Evolutionary conservation across 148 eudicot genomes (phyloP), one percentile per base, ranked within the genome.

Genomic region (Drosera capensis): DNA sequence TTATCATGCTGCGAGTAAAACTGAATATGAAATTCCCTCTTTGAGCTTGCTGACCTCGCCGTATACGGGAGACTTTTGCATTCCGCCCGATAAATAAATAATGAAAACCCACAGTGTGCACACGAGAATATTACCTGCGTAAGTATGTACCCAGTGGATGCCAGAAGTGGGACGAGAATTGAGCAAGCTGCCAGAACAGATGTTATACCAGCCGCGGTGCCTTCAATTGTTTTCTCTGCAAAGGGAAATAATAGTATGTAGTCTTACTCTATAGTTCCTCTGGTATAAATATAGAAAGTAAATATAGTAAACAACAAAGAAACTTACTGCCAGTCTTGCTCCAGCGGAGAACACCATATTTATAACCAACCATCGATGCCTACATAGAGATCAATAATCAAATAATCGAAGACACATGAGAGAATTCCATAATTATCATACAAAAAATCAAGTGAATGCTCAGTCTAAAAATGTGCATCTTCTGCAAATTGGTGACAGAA

Each of bases 351-450:
- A 75, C 85, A 51, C 99, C 95, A 68, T 90, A 90, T 71, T 80
- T 90, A 60, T 90, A 72, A 17, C 99, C 99, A 44, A 90, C 93
- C 93, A 90, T 71, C 30, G 99, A 90, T 50, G 95, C 99, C 97
- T 90, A 52, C 41, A 20, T 11, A 62, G 29, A 62, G 20, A 52
- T 43, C n/a, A n/a, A n/a, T n/a, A n/a, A n/a, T n/a, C n/a, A n/a
- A n/a, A n/a, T n/a, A n/a, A n/a, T n/a, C n/a, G n/a, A n/a, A n/a
- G n/a, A n/a, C n/a, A n/a, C n/a, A n/a, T n/a, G n/a, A n/a, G n/a
- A n/a, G n/a, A 19, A 40, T 40, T 8, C 43, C 43, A 15, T n/a
- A 41, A 41, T 0, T 8, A 41, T 8, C 12, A 41, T 15, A 34
- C 6, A 11, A 13, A 34, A 1, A 11, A 34, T 34, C 38, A 34